Conservation (phyloP, 78 protist genomes). For the slime mould (Dictyostelium discoideum) region DNA sequence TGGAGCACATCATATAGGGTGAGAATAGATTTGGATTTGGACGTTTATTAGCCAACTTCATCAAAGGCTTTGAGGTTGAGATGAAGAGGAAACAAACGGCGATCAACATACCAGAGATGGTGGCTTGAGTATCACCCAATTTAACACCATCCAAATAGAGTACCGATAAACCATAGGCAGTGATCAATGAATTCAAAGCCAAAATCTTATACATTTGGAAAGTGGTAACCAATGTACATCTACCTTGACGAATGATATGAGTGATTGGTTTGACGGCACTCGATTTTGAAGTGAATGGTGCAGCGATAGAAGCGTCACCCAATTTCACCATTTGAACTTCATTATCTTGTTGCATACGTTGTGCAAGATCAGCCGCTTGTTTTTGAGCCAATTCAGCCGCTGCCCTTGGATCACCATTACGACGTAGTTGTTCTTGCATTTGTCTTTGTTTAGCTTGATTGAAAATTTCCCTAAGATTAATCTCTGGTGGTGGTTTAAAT, state of each 20-base stretch:
- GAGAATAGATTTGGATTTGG: slow-evolving; percentile 90
- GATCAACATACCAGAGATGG: slow-evolving; percentile 84
- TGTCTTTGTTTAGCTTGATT: not conserved
- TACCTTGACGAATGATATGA: slow-evolving; percentile 93
- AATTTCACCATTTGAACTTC: slow-evolving; percentile 74
- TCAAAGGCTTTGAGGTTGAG: slow-evolving; percentile 89
- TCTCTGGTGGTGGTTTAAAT: slow-evolving; percentile 39
- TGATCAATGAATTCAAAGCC: slow-evolving; percentile 96
- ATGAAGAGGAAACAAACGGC: slow-evolving; percentile 94
- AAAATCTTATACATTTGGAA: slow-evolving; percentile 97
- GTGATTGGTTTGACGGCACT: slow-evolving; percentile 63
- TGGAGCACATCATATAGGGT: slow-evolving; percentile 86
- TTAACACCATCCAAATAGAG: slow-evolving; percentile 96
- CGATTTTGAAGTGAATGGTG: slow-evolving; percentile 97
- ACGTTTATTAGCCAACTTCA: slow-evolving; percentile 60
- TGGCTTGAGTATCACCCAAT: slow-evolving; percentile 95
- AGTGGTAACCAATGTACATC: slow-evolving; percentile 97
- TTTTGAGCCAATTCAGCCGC: not conserved
- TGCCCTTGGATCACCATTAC: not conserved
- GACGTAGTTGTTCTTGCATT: slow-evolving; percentile 6
- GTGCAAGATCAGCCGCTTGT: not conserved
- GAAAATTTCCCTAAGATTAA: not conserved
- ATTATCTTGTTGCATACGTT: slow-evolving; percentile 6
- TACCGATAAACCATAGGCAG: slow-evolving; percentile 94
- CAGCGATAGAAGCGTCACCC: slow-evolving; percentile 96